phyloP scores from a whole-genome alignment of 1,284 basidiomycete species.

The Ceratobasidium theobromae region DNA sequence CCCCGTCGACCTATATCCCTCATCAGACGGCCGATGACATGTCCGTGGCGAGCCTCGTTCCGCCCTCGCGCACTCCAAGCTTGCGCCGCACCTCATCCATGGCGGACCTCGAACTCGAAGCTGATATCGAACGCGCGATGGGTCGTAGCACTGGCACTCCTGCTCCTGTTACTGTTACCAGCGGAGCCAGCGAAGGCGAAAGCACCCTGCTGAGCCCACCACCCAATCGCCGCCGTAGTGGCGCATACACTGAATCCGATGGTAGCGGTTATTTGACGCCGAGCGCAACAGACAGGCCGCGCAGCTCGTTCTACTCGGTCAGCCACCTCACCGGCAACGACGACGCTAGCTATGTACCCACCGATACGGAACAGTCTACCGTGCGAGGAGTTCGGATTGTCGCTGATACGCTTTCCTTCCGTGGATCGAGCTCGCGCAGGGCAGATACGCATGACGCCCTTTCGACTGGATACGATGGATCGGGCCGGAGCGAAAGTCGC shows the following conservation, averaged over 20 bases:
- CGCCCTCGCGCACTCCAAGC: conserved; percentile 59
- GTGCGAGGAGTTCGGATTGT: conserved; percentile 49
- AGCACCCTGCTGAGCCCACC: conserved; percentile 64
- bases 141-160: conserved; percentile 45
- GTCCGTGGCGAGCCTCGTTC: conserved; percentile 46
- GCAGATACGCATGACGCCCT: conserved; percentile 57
- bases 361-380: conserved; percentile 23
- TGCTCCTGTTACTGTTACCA: conserved; percentile 58
- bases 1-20: conserved; percentile 43
- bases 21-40: conserved; percentile 33
- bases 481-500: conserved; percentile 2
- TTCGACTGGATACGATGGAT: conserved; percentile 17
- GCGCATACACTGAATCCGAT: not conserved
- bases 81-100: conserved; percentile 71
- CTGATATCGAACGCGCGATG: conserved; percentile 25
- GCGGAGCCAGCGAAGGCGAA: conserved; percentile 54
- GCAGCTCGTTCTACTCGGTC: conserved; percentile 23
- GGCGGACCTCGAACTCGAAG: conserved; percentile 60
- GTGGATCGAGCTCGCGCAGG: conserved; percentile 57
- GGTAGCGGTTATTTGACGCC: conserved; percentile 7
- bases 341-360: conserved; percentile 12
- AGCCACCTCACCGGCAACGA: conserved; percentile 12
- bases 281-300: conserved; percentile 17
- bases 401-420: conserved; percentile 57
- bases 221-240: conserved; percentile 45